phyloP scores from a whole-genome alignment of 2,329 filamentous ascomycete genomes.

The Claviceps sp. region DNA sequence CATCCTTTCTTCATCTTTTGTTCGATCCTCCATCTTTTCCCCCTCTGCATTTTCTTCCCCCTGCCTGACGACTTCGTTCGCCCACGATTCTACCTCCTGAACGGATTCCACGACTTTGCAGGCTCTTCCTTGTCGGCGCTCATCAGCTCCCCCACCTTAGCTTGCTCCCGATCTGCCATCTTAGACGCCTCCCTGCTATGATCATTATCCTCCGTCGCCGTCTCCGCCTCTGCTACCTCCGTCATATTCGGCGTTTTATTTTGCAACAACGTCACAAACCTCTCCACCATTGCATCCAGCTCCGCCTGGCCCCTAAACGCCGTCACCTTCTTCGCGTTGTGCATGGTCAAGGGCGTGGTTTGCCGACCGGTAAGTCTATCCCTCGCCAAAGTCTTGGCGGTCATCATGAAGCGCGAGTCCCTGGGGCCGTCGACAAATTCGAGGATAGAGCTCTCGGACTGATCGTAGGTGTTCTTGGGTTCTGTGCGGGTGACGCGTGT shows the following conservation, averaged over 20 bases:
- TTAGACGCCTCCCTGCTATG: conserved; percentile 10
- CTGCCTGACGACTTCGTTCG: not conserved
- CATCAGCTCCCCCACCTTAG: conserved; percentile 20
- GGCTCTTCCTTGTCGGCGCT: conserved; percentile 17
- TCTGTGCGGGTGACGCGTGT: conserved; percentile 89
- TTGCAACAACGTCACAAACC: conserved; percentile 18
- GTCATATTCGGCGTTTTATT: not conserved
- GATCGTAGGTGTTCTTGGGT: conserved; percentile 68
- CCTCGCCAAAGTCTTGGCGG: conserved; percentile 67
- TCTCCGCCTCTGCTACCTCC: not conserved
- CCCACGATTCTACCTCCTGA: not conserved
- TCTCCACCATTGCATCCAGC: conserved; percentile 51
- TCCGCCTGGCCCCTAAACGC: conserved; percentile 56
- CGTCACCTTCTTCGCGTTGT: conserved; percentile 77
- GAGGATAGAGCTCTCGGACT: conserved; percentile 79
- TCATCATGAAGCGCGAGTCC: conserved; percentile 91
- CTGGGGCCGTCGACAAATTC: conserved; percentile 89
- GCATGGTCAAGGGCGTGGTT: conserved; percentile 57
- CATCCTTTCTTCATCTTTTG: not conserved
- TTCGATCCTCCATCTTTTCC: not conserved
- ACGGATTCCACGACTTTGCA: conserved; percentile 6
- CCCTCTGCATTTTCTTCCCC: not conserved
- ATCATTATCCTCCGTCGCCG: conserved; percentile 6
- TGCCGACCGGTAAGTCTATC: conserved; percentile 40
- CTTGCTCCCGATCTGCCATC: conserved; percentile 16